These are phyloP conservation scores for Sporothrix protearum DNA, from an alignment of 2,329 filamentous ascomycete species.

Conservation along the genomic window DNA sequence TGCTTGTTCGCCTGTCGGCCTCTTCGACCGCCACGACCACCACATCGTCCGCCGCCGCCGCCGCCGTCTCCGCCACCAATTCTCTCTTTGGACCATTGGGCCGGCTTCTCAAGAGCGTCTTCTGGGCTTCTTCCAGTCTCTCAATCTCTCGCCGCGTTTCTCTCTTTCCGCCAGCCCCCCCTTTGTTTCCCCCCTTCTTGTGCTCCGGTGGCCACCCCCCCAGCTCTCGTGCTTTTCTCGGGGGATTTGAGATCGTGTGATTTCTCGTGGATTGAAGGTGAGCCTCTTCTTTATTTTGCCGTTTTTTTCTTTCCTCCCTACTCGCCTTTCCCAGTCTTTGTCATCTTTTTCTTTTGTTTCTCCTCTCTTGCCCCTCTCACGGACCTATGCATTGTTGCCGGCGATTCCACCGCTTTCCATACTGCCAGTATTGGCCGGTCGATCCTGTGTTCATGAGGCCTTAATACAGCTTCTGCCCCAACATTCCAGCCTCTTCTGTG, in stretches of 20 bases:
- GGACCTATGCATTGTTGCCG: not conserved
- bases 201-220: not conserved
- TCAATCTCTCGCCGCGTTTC: not conserved
- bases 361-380: not conserved
- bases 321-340: not conserved
- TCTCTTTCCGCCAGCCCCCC: not conserved
- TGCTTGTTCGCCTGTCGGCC: not conserved
- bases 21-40: not conserved
- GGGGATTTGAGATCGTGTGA: not conserved
- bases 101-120: not conserved
- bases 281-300: not conserved
- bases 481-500: not conserved
- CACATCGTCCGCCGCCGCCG: not conserved
- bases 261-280: not conserved
- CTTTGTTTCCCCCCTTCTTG: not conserved
- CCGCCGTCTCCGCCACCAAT: conserved; percentile 3
- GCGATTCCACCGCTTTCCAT: conserved; percentile 7
- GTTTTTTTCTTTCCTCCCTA: not conserved
- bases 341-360: not conserved
- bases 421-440: not conserved
- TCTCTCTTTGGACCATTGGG: not conserved
- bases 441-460: not conserved
- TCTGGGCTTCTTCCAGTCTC: not conserved
- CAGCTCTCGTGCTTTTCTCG: not conserved
- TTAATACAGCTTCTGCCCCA: not conserved